These are phyloP conservation scores for Globisporangium lucens DNA, from an alignment of 352 stramenopile genomes.

Conservation along the genomic window DNA sequence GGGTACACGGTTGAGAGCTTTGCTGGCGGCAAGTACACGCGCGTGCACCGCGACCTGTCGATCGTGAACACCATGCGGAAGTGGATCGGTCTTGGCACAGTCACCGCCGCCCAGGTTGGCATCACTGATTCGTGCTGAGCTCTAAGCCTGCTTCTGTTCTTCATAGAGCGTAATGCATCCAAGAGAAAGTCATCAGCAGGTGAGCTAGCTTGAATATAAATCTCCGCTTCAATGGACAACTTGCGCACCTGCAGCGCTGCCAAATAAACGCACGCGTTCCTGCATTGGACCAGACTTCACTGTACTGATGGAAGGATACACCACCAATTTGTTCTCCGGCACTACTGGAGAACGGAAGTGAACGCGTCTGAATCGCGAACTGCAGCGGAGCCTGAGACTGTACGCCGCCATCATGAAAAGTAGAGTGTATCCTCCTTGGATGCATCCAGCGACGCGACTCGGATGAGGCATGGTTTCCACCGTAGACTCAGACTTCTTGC, in stretches of 20 bases:
- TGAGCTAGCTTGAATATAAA: neutral
- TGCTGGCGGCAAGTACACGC: constrained; percentile 55
- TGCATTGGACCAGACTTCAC: neutral
- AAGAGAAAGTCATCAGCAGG: too few species aligned
- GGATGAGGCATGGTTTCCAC: too few species aligned
- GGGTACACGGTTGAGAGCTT: constrained; percentile 53
- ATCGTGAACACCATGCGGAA: constrained; percentile 66
- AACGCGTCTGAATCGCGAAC: too few species aligned
- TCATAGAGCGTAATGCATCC: neutral
- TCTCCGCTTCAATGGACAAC: neutral
- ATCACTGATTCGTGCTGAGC: constrained; percentile 36
- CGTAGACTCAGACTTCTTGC: too few species aligned
- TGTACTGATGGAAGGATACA: too few species aligned
- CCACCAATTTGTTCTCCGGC: too few species aligned
- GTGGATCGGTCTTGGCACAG: constrained; percentile 35
- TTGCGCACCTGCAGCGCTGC: neutral
- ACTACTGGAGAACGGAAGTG: too few species aligned
- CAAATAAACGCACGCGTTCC: neutral
- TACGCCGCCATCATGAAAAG: too few species aligned
- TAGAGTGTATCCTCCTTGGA: too few species aligned
- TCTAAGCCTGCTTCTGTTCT: neutral
- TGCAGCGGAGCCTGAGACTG: too few species aligned
- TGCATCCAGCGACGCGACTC: too few species aligned
- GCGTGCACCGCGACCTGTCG: constrained; percentile 56
- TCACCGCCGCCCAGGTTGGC: constrained; percentile 29